Evolutionary conservation across 2,329 filamentous ascomycete species (phyloP).

Genomic region (Amauroascus verrucosus): DNA sequence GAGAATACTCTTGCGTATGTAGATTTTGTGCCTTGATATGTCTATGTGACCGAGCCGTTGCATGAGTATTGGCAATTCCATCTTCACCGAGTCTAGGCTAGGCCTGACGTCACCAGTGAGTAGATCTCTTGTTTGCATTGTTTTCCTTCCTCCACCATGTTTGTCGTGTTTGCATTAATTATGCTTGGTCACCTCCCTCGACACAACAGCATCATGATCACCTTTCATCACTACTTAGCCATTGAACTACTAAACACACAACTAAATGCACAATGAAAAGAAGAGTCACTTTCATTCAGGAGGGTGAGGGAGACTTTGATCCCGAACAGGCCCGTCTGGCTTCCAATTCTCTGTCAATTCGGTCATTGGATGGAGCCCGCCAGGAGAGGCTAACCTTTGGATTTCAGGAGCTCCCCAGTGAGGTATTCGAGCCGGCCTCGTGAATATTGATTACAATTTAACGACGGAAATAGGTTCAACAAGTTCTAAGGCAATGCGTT

Average conservation of each 20-base stretch:
- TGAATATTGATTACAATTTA: background rate
- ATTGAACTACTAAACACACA: background rate
- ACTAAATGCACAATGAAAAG: conserved; percentile 26
- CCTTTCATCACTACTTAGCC: background rate
- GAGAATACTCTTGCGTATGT: no score
- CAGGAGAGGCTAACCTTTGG: conserved; percentile 70
- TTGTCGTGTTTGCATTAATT: conserved; percentile 7
- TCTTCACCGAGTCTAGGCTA: no score
- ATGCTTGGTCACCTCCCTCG: no score
- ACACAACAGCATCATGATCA: background rate
- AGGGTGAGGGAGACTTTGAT: conserved; percentile 53
- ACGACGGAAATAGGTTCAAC: conserved; percentile 42
- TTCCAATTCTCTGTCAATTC: conserved; percentile 45
- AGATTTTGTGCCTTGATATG: no score
- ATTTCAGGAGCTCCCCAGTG: conserved; percentile 60
- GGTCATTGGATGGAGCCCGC: conserved; percentile 55
- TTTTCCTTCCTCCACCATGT: background rate
- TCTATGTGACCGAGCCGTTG: no score
- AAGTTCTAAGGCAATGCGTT: conserved; percentile 53
- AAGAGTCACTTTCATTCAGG: conserved; percentile 63
- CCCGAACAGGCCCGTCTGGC: conserved; percentile 53
- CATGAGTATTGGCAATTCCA: no score
- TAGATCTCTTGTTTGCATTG: no score
- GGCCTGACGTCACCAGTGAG: no score
- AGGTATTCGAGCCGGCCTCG: conserved; percentile 35